A percentile compares a stretch with the other conserved stretches of the same genome.
Evolutionary conservation across 805 yeast genomes (phyloP).

Genomic region (Kluyveromyces lactis): DNA sequence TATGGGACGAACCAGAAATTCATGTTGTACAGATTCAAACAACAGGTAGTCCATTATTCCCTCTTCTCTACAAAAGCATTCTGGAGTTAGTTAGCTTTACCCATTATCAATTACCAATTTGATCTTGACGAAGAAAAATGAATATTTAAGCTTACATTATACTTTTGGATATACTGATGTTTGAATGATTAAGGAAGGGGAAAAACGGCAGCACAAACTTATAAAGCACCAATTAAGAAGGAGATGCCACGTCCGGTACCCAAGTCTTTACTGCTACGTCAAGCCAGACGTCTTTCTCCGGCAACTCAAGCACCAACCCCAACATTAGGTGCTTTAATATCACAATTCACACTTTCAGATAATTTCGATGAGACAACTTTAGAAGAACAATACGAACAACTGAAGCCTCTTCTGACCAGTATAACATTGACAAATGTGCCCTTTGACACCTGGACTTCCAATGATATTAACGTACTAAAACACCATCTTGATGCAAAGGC

Average conservation of each 20-base stretch:
- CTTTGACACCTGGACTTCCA: conserved; percentile 2
- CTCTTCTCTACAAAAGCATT: too few species aligned
- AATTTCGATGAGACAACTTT: conserved; percentile 1
- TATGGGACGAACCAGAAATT: too few species aligned
- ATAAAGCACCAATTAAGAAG: background rate
- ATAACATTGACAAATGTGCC: background rate
- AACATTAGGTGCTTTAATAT: background rate
- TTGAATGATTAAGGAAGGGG: too few species aligned
- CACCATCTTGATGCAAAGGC: conserved; percentile 4
- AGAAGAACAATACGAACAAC: conserved; percentile 1
- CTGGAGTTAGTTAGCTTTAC: too few species aligned
- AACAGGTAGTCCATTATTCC: too few species aligned
- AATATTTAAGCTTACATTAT: too few species aligned
- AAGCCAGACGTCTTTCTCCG: conserved; percentile 3
- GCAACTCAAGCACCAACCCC: background rate
- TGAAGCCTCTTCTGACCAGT: background rate
- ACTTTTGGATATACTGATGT: too few species aligned
- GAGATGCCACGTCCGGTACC: conserved; percentile 14
- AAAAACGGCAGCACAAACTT: too few species aligned
- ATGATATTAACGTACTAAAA: background rate
- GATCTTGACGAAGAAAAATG: too few species aligned
- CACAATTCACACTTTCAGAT: conserved; percentile 1
- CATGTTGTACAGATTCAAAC: too few species aligned
- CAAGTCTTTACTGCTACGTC: conserved; percentile 30
- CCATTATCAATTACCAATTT: too few species aligned